Percentiles rank a stretch among this genome's conserved stretches.
phyloP scores from a whole-genome alignment of 2,329 filamentous ascomycete species.

The Xylariaceae sp. region DNA sequence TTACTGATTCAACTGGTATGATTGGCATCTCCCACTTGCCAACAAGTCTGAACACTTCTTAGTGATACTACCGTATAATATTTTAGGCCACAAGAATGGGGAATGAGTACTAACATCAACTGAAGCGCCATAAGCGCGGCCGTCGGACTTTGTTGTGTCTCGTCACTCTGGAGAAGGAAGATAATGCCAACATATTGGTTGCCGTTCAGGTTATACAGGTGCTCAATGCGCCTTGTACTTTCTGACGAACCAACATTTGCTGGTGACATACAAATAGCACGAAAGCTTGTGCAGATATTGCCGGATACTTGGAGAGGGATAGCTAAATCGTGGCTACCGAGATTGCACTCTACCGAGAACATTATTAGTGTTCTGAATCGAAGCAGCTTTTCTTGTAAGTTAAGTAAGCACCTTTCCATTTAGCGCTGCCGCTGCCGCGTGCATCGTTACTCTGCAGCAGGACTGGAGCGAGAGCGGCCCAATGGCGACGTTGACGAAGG shows the following conservation, averaged over 20 bases:
- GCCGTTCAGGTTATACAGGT: slow-evolving; percentile 39
- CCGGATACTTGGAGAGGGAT: slow-evolving; percentile 30
- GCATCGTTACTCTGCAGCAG: slow-evolving; percentile 21
- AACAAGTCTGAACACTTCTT: slow-evolving; percentile 30
- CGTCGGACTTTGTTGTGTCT: slow-evolving; percentile 27
- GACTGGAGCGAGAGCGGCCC: slow-evolving; percentile 23
- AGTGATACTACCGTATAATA: background rate
- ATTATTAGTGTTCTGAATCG: slow-evolving; percentile 11
- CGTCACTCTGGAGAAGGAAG: slow-evolving; percentile 38
- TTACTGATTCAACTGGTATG: slow-evolving; percentile 38
- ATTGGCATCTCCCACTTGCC: slow-evolving; percentile 35
- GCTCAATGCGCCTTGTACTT: slow-evolving; percentile 35
- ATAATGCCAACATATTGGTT: slow-evolving; percentile 40
- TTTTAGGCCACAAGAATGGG: background rate
- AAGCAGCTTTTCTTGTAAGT: too few relatives aligned
- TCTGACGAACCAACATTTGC: slow-evolving; percentile 32
- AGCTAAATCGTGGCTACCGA: slow-evolving; percentile 44
- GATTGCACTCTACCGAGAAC: slow-evolving; percentile 35
- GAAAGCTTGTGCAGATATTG: slow-evolving; percentile 26
- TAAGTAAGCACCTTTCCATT: slow-evolving; percentile 28
- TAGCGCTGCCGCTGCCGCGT: too few relatives aligned
- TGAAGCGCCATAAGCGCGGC: slow-evolving; percentile 41
- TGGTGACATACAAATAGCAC: slow-evolving; percentile 39
- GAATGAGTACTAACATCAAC: slow-evolving; percentile 37
- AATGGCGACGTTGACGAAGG: slow-evolving; percentile 28